Evolutionary conservation across 2,329 filamentous ascomycete genomes (phyloP).

Genomic region (Aspergillus pseudoterreus): DNA sequence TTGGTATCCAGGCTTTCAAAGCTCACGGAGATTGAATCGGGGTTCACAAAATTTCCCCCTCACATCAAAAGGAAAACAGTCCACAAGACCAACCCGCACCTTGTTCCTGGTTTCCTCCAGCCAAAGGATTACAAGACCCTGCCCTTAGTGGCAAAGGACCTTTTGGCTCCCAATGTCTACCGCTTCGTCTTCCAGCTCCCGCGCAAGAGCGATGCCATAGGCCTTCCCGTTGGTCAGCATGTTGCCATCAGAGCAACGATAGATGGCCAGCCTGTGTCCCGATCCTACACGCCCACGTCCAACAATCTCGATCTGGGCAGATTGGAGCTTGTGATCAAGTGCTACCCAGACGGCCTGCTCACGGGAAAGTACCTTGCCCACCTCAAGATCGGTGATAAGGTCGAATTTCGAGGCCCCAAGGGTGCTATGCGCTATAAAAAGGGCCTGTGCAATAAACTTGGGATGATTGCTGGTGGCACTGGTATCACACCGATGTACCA

Average conservation of each 20-base stretch:
- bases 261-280: constrained; percentile 44
- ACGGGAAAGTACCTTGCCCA: constrained; percentile 28
- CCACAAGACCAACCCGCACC: constrained; percentile 38
- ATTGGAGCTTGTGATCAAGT: constrained; percentile 34
- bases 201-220: constrained; percentile 42
- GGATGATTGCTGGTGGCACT: constrained; percentile 38
- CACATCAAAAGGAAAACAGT: constrained; percentile 37
- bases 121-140: constrained; percentile 47
- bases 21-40: constrained; percentile 21
- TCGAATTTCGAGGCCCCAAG: constrained; percentile 34
- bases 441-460: constrained; percentile 27
- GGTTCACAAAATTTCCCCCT: constrained; percentile 25
- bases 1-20: constrained; percentile 11
- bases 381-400: constrained; percentile 28
- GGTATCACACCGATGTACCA: constrained; percentile 55
- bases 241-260: constrained; percentile 50
- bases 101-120: constrained; percentile 47
- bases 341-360: constrained; percentile 31
- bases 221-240: constrained; percentile 56
- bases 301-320: constrained; percentile 29
- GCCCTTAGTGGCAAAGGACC: constrained; percentile 34
- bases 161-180: constrained; percentile 31
- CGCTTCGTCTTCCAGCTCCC: constrained; percentile 50
- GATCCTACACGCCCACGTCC: constrained; percentile 52
- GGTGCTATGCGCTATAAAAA: constrained; percentile 30